A percentile compares a stretch with the other conserved stretches of the same genome.
Conservation (phyloP, 805 yeast species). For the Zygosaccharomyces gambellarensis region DNA sequence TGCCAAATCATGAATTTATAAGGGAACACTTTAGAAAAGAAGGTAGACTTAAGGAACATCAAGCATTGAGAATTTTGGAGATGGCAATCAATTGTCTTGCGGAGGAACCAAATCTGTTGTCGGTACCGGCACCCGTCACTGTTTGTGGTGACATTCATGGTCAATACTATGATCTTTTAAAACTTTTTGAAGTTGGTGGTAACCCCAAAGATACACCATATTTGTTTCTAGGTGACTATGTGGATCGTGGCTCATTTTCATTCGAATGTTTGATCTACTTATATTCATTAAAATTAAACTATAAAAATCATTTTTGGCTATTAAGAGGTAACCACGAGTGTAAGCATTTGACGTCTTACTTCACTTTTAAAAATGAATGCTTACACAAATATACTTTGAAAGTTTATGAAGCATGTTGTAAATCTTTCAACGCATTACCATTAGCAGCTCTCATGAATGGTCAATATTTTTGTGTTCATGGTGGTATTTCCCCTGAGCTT, state of each 20-base stretch:
- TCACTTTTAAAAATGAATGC: slow-evolving; percentile 89
- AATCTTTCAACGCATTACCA: slow-evolving; percentile 81
- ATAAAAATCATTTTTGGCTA: slow-evolving; percentile 70
- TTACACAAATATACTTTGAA: slow-evolving; percentile 66
- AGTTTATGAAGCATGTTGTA: slow-evolving; percentile 68
- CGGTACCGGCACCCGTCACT: slow-evolving; percentile 87
- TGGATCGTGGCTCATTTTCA: slow-evolving; percentile 89
- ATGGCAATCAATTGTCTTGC: slow-evolving; percentile 60
- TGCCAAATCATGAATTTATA: slow-evolving; percentile 69
- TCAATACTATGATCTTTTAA: slow-evolving; percentile 84
- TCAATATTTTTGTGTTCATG: slow-evolving; percentile 94
- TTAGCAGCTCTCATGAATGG: slow-evolving; percentile 89
- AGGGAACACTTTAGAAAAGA: slow-evolving; percentile 71
- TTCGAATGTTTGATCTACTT: slow-evolving; percentile 74
- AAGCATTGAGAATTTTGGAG: slow-evolving; percentile 60
- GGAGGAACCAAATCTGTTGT: slow-evolving; percentile 72
- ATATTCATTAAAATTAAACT: slow-evolving; percentile 72
- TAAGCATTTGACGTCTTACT: slow-evolving; percentile 85
- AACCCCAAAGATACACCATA: slow-evolving; percentile 73
- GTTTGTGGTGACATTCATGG: slow-evolving; percentile 99
- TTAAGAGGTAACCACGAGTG: slow-evolving; percentile 95
- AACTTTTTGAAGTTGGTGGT: slow-evolving; percentile 90
- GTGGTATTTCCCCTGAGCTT: slow-evolving; percentile 88
- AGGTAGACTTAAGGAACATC: slow-evolving; percentile 71
- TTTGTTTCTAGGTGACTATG: slow-evolving; percentile 88